phyloP scores from a whole-genome alignment of 1,284 basidiomycete genomes.

The Leccinum griseonigrum region DNA sequence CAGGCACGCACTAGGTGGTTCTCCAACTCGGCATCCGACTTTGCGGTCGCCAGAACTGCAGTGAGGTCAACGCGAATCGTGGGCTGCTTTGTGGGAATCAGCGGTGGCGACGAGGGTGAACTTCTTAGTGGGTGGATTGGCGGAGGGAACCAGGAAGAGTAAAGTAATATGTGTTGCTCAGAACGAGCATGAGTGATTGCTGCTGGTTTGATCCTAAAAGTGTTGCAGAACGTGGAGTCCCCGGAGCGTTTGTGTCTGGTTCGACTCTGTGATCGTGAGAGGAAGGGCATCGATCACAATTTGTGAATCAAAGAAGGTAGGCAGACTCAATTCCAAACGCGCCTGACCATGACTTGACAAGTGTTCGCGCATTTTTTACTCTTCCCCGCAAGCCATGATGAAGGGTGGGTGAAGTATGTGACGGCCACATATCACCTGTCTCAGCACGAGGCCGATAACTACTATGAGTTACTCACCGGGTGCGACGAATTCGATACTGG shows the following conservation, averaged over 20 bases:
- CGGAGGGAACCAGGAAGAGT: neutral
- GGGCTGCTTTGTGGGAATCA: neutral
- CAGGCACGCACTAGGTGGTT: slow-evolving; percentile 7
- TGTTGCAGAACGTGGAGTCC: slow-evolving; percentile 6
- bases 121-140: slow-evolving; percentile 1
- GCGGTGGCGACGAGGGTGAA: neutral
- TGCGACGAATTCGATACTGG: slow-evolving; percentile 63
- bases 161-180: neutral
- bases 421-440: slow-evolving; percentile 39
- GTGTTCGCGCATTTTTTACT: slow-evolving; percentile 32
- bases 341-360: slow-evolving; percentile 57
- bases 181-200: neutral
- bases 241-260: neutral
- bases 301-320: slow-evolving; percentile 21
- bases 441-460: neutral
- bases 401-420: slow-evolving; percentile 22
- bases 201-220: neutral
- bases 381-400: slow-evolving; percentile 4
- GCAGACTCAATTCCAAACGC: slow-evolving; percentile 19
- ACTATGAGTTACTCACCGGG: slow-evolving; percentile 33
- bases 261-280: neutral
- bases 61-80: slow-evolving; percentile 7
- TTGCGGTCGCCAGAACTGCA: slow-evolving; percentile 10
- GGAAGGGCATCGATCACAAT: slow-evolving; percentile 11
- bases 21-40: slow-evolving; percentile 11